Conservation (phyloP, 768 basidiomycete genomes). For the Trametes gibbosa region DNA sequence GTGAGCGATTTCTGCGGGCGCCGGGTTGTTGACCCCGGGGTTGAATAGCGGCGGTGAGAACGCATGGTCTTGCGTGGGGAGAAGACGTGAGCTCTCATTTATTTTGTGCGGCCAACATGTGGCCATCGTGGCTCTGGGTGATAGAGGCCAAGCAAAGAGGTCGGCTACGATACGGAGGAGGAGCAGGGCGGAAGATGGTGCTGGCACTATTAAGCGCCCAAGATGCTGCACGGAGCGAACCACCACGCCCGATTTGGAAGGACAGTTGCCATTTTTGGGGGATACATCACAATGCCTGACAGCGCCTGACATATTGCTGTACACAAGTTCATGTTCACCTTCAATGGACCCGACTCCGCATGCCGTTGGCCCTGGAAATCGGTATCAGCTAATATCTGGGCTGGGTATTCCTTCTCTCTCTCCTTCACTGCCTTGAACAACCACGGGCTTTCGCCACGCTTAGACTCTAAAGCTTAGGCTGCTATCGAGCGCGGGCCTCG, state of each 20-base stretch:
- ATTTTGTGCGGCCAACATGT: background rate
- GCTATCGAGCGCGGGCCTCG: background rate
- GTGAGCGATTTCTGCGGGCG: constrained; percentile 2
- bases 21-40: background rate
- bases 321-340: background rate
- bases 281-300: background rate
- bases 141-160: background rate
- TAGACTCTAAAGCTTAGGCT: background rate
- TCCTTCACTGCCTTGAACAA: too few species aligned
- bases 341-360: background rate
- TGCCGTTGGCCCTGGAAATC: background rate
- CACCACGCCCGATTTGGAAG: background rate
- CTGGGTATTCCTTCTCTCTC: background rate
- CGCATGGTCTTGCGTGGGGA: background rate
- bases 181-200: background rate
- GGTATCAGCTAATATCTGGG: background rate
- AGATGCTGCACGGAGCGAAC: background rate
- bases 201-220: background rate
- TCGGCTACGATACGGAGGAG: background rate
- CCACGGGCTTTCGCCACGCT: background rate
- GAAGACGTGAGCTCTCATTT: background rate
- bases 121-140: background rate
- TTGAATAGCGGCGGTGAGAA: background rate
- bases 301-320: background rate
- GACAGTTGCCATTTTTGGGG: background rate